These are phyloP conservation scores for Hypoxylon sp. DNA, from an alignment of 2,329 filamentous ascomycete genomes.

Conservation along the genomic window DNA sequence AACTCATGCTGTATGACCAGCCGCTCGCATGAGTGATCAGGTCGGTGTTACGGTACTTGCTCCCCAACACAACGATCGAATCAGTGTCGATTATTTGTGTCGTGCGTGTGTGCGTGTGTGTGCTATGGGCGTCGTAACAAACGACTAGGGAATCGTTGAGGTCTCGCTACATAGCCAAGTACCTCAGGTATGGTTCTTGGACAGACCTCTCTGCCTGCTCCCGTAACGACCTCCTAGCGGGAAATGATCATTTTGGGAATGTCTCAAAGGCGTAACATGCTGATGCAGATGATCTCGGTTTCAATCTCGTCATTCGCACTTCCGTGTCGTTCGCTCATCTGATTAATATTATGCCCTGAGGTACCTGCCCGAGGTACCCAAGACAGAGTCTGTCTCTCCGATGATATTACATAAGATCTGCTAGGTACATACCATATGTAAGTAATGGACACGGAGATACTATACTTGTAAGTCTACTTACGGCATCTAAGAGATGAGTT, in stretches of 20 bases:
- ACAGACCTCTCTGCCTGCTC: slow-evolving; percentile 10
- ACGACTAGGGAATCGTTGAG: slow-evolving; percentile 7
- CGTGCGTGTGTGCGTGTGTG: neutral
- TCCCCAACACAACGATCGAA: neutral
- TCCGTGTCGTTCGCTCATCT: slow-evolving; percentile 3
- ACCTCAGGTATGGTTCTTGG: slow-evolving; percentile 9
- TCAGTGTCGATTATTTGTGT: neutral
- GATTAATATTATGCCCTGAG: neutral
- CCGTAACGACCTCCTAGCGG: slow-evolving; percentile 3
- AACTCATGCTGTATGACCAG: neutral
- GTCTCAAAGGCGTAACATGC: slow-evolving; percentile 30
- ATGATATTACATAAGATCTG: too few species aligned
- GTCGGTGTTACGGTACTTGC: neutral
- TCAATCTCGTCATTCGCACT: slow-evolving; percentile 21
- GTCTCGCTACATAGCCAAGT: too few species aligned
- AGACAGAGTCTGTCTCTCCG: too few species aligned
- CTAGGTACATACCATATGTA: too few species aligned
- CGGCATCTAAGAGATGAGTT: too few species aligned
- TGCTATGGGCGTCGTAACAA: slow-evolving; percentile 14
- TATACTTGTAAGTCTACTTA: too few species aligned
- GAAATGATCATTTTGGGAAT: slow-evolving; percentile 21
- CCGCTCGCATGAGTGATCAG: neutral
- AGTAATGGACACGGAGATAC: neutral
- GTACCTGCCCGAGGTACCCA: too few species aligned
- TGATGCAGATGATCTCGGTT: slow-evolving; percentile 30